Conservation (phyloP, 371 early-diverging fungal species). For the Mortierella sp. region DNA sequence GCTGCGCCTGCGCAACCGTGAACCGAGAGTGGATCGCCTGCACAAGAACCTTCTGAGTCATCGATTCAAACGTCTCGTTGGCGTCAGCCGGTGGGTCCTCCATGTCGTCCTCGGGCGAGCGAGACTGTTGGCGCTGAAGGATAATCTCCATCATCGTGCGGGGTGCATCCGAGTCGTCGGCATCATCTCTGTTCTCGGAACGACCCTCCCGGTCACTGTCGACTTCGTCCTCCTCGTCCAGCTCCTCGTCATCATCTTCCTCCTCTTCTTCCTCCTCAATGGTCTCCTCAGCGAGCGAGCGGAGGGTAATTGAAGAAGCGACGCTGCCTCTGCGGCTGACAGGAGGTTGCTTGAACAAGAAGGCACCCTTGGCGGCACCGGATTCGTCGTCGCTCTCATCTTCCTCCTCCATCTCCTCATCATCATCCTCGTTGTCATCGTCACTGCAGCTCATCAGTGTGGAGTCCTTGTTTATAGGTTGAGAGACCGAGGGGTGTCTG, state of each 20-base stretch:
- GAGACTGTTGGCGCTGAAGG: conserved; percentile 26
- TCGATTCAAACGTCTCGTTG: conserved; percentile 58
- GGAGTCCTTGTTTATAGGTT: neutral
- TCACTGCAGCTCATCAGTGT: conserved; percentile 20
- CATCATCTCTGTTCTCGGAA: conserved; percentile 11
- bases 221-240: conserved; percentile 23
- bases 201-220: conserved; percentile 13
- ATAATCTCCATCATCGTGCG: conserved; percentile 52
- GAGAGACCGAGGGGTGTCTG: neutral
- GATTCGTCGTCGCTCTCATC: conserved; percentile 15
- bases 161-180: conserved; percentile 22
- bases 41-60: conserved; percentile 61
- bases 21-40: conserved; percentile 65
- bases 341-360: conserved; percentile 2
- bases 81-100: conserved; percentile 41
- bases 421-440: conserved; percentile 12
- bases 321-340: conserved; percentile 8
- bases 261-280: conserved; percentile 17
- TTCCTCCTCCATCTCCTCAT: conserved; percentile 27
- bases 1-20: conserved; percentile 64
- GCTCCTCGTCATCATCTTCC: conserved; percentile 10
- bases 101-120: conserved; percentile 38
- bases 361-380: conserved; percentile 1
- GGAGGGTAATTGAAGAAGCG: conserved; percentile 10
- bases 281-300: conserved; percentile 23